These are phyloP conservation scores for Lodderomyces pseudojiufengensis DNA, from an alignment of 1,139 yeast genomes.

Conservation along the genomic window DNA sequence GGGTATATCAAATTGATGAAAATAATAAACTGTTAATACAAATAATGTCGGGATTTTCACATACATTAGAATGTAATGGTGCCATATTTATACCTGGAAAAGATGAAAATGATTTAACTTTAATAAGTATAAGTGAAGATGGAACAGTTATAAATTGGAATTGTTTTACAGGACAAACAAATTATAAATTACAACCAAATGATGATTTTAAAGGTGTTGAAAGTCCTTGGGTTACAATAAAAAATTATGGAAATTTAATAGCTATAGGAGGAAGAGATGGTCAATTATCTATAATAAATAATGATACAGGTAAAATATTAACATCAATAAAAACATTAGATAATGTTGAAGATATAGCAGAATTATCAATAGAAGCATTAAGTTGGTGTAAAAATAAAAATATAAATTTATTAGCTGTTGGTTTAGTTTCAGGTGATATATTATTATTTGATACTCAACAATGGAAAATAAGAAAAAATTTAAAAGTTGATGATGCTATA, in stretches of 20 bases:
- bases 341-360: conserved; percentile 60
- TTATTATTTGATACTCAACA: conserved; percentile 76
- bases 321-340: conserved; percentile 64
- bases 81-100: conserved; percentile 71
- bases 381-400: conserved; percentile 70
- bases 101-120: conserved; percentile 55
- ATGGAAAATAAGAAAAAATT: conserved; percentile 77
- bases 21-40: conserved; percentile 53
- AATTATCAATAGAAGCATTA: conserved; percentile 81
- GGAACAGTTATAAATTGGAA: conserved; percentile 88
- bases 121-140: conserved; percentile 84
- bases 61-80: conserved; percentile 71
- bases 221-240: conserved; percentile 84
- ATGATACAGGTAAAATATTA: conserved; percentile 67
- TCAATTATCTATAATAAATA: conserved; percentile 67
- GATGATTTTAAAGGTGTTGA: conserved; percentile 64
- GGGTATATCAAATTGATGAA: conserved; percentile 80
- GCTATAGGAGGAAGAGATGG: conserved; percentile 90
- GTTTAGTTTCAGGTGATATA: conserved; percentile 85
- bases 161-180: conserved; percentile 69
- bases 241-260: conserved; percentile 44
- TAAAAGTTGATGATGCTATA: conserved; percentile 73
- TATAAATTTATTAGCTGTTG: conserved; percentile 66
- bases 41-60: conserved; percentile 77
- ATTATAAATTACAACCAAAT: conserved; percentile 61